A percentile compares a stretch with the other conserved stretches of the same genome.
Evolutionary conservation across 768 basidiomycete genomes (phyloP).

Genomic region (Piloderma croceum): DNA sequence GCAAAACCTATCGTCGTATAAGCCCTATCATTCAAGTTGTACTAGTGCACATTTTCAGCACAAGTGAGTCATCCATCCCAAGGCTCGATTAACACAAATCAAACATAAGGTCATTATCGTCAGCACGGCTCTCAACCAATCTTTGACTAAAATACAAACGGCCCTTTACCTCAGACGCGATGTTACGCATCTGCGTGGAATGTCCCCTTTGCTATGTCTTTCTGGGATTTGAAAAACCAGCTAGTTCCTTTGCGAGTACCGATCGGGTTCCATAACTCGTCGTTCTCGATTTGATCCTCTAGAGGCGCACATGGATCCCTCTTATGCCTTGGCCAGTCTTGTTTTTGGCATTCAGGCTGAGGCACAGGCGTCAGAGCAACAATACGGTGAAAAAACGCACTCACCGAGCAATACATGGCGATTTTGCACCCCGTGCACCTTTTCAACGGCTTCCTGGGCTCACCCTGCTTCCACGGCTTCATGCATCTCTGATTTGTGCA

Average conservation of each 20-base stretch:
- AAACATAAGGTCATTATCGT: too few relatives aligned
- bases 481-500: constrained; percentile 10
- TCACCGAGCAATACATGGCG: constrained; percentile 10
- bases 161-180: too few relatives aligned
- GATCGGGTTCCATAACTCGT: constrained; percentile 8
- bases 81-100: too few relatives aligned
- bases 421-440: constrained; percentile 7
- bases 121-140: too few relatives aligned
- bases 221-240: too few relatives aligned
- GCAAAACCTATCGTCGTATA: too few relatives aligned
- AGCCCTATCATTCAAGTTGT: too few relatives aligned
- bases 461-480: constrained; percentile 4
- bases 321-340: constrained; percentile 11
- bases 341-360: constrained; percentile 6
- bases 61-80: too few relatives aligned
- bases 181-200: too few relatives aligned
- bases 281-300: constrained; percentile 7
- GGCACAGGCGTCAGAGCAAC: neutral
- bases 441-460: constrained; percentile 1
- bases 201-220: too few relatives aligned
- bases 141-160: too few relatives aligned
- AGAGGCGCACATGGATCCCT: constrained; percentile 11
- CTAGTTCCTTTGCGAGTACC: constrained; percentile 12
- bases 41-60: too few relatives aligned
- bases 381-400: neutral